Evolutionary conservation across 179 eudicot genomes (phyloP), one percentile per base, ranked within the genome.

Genomic region (Silene vulgaris): DNA sequence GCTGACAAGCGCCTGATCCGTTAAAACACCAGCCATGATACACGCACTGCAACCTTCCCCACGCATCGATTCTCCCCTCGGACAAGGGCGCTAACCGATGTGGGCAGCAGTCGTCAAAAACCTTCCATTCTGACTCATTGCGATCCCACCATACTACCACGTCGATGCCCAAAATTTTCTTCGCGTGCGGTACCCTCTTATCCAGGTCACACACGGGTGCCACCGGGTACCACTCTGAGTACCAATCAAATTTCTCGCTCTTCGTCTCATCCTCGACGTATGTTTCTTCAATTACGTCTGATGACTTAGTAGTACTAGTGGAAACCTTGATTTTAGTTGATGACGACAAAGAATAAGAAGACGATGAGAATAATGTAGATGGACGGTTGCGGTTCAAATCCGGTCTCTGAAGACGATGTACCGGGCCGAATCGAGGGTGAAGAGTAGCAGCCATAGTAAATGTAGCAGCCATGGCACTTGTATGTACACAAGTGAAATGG

Each of bases 11-110:
- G 30, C 98, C 98, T 37, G 88, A 72, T 30, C 90, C 91, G 83
- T 68, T 78, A 69, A 93, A 93, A 73, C 98, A 93, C 97, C 97
- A 91, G 54, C 97, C 97, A 71, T 91, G 98, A 68, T 93, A 91
- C 16, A 88, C 97, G 80, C 98, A 91, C 79, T 93, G 97, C 84
- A 93, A 65, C 52, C 97, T 73, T 0, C 96, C 97, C 90, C 86
- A 83, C 13, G 82, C 87, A 85, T 91, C 96, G 78, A 91, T 91
- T 65, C 97, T 83, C 4, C 98, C 97, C 74, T 91, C 87, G 1
- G 97, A 91, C 71, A 91, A 69, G 0, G 97, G 98, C 32, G 97
- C 98, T 85, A 91, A 74, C 20, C 97, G 78, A 73, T 89, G 98
- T 13, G 97, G 93, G 74, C 95, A 88, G 40, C 61, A 17, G 81